Conservation (phyloP, 163 green algal species). For the Scenedesmus sp. region DNA sequence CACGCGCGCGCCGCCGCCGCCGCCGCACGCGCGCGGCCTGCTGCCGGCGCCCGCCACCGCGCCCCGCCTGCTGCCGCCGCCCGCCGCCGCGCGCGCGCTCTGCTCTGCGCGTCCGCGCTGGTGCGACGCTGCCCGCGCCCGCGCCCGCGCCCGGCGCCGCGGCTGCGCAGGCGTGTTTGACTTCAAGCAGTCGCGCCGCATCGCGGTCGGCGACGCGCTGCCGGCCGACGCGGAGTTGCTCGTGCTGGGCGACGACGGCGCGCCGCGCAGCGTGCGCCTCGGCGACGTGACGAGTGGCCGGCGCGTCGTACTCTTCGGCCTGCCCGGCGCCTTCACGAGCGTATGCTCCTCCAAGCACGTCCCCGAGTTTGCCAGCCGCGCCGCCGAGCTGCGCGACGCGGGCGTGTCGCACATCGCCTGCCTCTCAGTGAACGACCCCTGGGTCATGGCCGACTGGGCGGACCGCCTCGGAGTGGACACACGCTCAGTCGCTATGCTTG, state of each 20-base stretch:
- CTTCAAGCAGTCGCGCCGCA: slow-evolving; percentile 34
- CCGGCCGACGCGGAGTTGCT: slow-evolving; percentile 13
- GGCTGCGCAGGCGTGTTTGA: not conserved
- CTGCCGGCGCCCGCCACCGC: too few relatives aligned
- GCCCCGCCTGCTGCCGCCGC: too few relatives aligned
- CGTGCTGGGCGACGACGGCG: slow-evolving; percentile 30
- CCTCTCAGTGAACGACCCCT: slow-evolving; percentile 36
- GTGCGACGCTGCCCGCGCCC: not conserved
- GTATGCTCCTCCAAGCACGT: slow-evolving; percentile 46
- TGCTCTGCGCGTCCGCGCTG: not conserved
- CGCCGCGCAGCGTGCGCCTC: too few relatives aligned
- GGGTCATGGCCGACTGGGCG: slow-evolving; percentile 47
- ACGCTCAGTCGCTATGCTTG: slow-evolving; percentile 34
- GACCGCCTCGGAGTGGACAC: slow-evolving; percentile 31
- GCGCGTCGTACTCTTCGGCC: slow-evolving; percentile 29
- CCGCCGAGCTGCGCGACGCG: slow-evolving; percentile 10
- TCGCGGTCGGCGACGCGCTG: slow-evolving; percentile 19
- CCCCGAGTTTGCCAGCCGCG: slow-evolving; percentile 21
- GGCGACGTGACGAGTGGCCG: too few relatives aligned
- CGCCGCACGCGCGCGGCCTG: too few relatives aligned
- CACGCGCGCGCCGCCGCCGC: too few relatives aligned
- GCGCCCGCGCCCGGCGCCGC: too few relatives aligned
- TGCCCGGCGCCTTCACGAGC: slow-evolving; percentile 42
- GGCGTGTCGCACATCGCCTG: slow-evolving; percentile 34
- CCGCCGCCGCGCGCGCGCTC: too few relatives aligned